Evolutionary conservation across 139 green algal genomes (phyloP), one percentile per base, ranked within the genome.

Genomic region (Chlamydomonas sp.): DNA sequence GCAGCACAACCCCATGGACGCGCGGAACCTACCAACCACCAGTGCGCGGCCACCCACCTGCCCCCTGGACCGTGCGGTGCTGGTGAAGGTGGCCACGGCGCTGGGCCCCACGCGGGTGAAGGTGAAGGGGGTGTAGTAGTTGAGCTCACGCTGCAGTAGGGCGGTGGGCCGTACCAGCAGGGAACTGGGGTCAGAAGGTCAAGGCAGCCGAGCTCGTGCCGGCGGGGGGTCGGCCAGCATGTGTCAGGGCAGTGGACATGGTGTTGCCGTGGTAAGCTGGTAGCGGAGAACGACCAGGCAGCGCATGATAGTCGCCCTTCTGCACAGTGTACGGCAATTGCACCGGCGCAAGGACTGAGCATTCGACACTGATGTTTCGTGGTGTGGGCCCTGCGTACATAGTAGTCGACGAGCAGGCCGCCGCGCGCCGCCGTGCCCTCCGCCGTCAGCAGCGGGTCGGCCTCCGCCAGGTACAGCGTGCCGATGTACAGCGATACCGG

Each of bases 331-430:
- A n/a, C n/a, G n/a, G n/a, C n/a, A n/a, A n/a, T n/a, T n/a, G 67
- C 14, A 73, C 8, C 18, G 12, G 67, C 14, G 67, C 14, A 73
- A 73, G 67, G 67, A 17, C 14, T 3, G 67, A 73, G 67, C 6
- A 73, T 71, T 10, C 17, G 6, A 6, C 6, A 67, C 6, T 8
- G 6, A n/a, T 57, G 20, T 12, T 76, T 57, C 69, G 69, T 12
- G 14, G 31, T 31, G 5, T 20, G 5, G 69, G 31, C 15, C 69
- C 12, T 5, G 5, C 31, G 73, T 59, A 86, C 58, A 31, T 87
- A 87, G n/a, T 87, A 87, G 31, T 87, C 73, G 2, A 87, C 20
- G 62, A 81, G 83, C 16, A 87, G 62, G 14, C 83, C 83, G 0
- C 1, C 83, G 4, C 83, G 61, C 6, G 83, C 83, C 14, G 83